A percentile compares a stretch with the other conserved stretches of the same genome.
These are phyloP conservation scores for Eutrema japonicum DNA, from an alignment of 345 rosid species.

Conservation along the genomic window DNA sequence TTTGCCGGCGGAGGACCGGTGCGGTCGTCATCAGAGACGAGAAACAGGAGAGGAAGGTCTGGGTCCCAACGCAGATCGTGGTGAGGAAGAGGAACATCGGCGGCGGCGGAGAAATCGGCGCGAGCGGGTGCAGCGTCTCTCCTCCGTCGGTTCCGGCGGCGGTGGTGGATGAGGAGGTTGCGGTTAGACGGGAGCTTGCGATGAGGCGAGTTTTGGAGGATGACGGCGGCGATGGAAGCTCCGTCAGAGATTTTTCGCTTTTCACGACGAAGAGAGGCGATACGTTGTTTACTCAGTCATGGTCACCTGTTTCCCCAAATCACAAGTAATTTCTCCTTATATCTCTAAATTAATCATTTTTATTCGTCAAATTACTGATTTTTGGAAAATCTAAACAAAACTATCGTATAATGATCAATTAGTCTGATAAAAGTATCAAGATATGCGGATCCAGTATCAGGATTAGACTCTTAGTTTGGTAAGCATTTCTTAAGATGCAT, in stretches of 20 bases:
- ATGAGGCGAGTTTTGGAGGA: constrained; percentile 64
- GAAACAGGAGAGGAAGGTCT: constrained; percentile 39
- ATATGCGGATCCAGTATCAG: constrained; percentile 2
- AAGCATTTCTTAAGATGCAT: constrained; percentile 8
- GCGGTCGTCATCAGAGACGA: constrained; percentile 52
- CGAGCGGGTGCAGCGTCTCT: constrained; percentile 17
- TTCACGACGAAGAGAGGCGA: constrained; percentile 68
- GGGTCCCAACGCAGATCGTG: constrained; percentile 52
- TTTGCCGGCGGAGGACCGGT: constrained; percentile 41
- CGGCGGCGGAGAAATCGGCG: background rate
- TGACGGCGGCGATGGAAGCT: constrained; percentile 45
- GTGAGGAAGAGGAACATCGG: constrained; percentile 54
- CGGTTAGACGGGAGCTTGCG: constrained; percentile 66
- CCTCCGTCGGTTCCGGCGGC: constrained; percentile 30
- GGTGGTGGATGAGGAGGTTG: constrained; percentile 68
- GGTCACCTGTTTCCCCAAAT: constrained; percentile 60
- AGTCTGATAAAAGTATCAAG: background rate
- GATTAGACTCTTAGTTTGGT: constrained; percentile 28
- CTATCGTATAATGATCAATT: too few species aligned
- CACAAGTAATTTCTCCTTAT: constrained; percentile 53
- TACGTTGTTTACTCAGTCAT: constrained; percentile 75
- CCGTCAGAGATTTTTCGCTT: constrained; percentile 55
- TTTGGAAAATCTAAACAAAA: too few species aligned
- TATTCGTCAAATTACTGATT: background rate
- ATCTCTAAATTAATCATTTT: background rate